Evolutionary conservation across 1,139 yeast species (phyloP), one percentile per base, ranked within the genome.

Genomic region (Sugiyamaella japonica): DNA sequence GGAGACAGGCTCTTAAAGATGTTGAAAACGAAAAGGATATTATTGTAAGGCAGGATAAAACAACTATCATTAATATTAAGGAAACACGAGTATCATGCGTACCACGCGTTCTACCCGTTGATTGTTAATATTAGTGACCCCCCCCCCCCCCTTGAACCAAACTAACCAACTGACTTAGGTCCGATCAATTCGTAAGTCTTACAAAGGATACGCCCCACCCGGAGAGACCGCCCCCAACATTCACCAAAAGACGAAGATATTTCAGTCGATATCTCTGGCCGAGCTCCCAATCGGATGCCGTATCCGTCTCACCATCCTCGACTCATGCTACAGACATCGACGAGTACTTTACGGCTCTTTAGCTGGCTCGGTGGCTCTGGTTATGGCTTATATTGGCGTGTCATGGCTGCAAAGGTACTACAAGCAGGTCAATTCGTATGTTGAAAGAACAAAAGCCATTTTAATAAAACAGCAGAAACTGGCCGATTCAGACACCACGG

Each of bases 31-130:
- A 86, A 72, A 85, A 88, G 46, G 95, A 88, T 66, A 81, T 87
- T 70, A 83, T 82, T 76, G 90, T 86, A 85, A 86, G 93, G 90
- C 88, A 84, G 81, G 91, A 84, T 36, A 17, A 32, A 44, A 12
- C 15, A 39, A 20, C 3, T 20, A 20, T 20, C 25, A 15, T 7
- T 31, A 31, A 10, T 31, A 31, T 10, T n/a, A 31, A 31, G 36
- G 36, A 31, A 31, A 7, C 36, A 8, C 8, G 25, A 3, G 25
- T 20, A 6, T 20, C 25, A 8, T n/a, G 25, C 25, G 25, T 20
- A 6, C 6, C 25, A 20, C 25, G 34, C 34, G 31, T 28, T 9
- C 17, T 13, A 7, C 29, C n/a, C n/a, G 7, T 6, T 40, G 15
- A 7, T 8, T 7, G 8, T 13, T 41, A 4, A 3, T 41, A 8